Evolutionary conservation across 352 stramenopile genomes (phyloP).

Genomic region (Globisporangium ultimum): DNA sequence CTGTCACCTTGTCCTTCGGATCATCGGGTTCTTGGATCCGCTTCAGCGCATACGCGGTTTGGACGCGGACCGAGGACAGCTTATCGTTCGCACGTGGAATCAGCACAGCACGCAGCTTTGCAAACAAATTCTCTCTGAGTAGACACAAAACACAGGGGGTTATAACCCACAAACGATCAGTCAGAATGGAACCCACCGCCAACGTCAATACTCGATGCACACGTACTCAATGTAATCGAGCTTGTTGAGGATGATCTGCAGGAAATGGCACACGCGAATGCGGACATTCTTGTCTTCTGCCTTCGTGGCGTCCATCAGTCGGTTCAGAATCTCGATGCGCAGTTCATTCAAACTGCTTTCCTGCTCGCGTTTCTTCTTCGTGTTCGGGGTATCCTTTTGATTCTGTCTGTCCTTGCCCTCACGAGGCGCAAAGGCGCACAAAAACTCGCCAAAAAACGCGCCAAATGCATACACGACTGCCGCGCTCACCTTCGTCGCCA

Average conservation of each 20-base stretch:
- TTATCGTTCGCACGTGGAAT: constrained; percentile 63
- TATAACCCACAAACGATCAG: background rate
- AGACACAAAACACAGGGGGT: background rate
- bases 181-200: background rate
- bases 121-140: constrained; percentile 33
- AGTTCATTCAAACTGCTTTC: constrained; percentile 32
- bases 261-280: constrained; percentile 53
- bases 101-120: constrained; percentile 35
- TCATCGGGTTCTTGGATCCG: constrained; percentile 46
- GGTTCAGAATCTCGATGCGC: constrained; percentile 39
- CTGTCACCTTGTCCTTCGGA: constrained; percentile 36
- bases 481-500: constrained; percentile 36
- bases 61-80: constrained; percentile 48
- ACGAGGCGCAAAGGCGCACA: constrained; percentile 17
- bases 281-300: constrained; percentile 60
- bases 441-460: constrained; percentile 49
- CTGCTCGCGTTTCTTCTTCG: constrained; percentile 8
- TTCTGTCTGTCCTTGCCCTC: constrained; percentile 12
- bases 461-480: constrained; percentile 46
- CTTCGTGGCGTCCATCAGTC: constrained; percentile 46
- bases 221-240: constrained; percentile 54
- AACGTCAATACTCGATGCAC: background rate
- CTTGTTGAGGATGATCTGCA: constrained; percentile 57
- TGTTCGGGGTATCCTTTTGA: constrained; percentile 11
- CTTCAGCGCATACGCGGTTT: constrained; percentile 60